Evolutionary conservation across 148 eudicot species (phyloP).

Genomic region (Cornus controversa): DNA sequence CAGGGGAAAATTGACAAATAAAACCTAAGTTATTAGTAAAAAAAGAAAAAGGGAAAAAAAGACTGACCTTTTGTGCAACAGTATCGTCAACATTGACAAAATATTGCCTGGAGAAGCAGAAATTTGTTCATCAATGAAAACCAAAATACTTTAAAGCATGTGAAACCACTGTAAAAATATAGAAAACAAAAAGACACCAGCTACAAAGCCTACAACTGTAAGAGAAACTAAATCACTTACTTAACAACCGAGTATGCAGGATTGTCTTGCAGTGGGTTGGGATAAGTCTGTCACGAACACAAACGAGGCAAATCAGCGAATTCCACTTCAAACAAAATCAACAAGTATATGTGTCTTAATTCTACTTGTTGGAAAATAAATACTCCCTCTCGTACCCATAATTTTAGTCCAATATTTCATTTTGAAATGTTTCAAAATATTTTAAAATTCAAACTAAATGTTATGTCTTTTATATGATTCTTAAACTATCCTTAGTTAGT

Average conservation of each 20-base stretch:
- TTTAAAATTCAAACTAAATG: too few relatives aligned
- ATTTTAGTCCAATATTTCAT: too few relatives aligned
- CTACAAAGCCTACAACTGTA: not conserved
- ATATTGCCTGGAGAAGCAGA: conserved; percentile 57
- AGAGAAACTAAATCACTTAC: conserved; percentile 40
- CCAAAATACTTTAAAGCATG: not conserved
- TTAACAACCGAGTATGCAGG: conserved; percentile 73
- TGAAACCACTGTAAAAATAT: not conserved
- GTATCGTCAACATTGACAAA: conserved; percentile 81
- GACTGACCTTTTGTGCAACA: conserved; percentile 64
- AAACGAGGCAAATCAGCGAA: conserved; percentile 2
- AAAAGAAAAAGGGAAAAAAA: conserved; percentile 1
- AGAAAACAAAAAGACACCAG: not conserved
- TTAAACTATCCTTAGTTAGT: too few relatives aligned
- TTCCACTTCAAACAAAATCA: not conserved
- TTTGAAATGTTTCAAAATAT: too few relatives aligned
- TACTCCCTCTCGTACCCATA: too few relatives aligned
- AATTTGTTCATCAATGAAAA: not conserved
- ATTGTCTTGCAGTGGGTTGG: conserved; percentile 77
- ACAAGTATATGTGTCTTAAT: not conserved
- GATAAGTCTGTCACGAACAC: conserved; percentile 46
- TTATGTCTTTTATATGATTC: too few relatives aligned
- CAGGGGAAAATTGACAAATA: not conserved
- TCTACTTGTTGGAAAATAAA: not conserved
- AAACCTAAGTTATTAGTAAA: not conserved